Base-by-base conservation (phyloP, 2,329 filamentous ascomycete genomes). In the Mollisia scopiformis region DNA sequence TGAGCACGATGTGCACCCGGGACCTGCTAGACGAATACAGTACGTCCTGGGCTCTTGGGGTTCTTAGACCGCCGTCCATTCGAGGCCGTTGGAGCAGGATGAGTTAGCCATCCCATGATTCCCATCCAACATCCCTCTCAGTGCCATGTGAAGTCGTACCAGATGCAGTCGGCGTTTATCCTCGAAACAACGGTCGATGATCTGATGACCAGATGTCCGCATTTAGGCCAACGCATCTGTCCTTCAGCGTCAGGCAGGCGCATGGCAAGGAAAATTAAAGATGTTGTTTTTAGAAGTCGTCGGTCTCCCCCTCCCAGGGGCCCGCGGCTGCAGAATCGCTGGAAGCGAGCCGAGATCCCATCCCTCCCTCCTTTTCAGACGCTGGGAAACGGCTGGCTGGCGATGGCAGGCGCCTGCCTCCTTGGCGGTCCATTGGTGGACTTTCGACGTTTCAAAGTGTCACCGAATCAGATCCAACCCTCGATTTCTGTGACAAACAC, bases 371-470 rank as follows among this genome's bases (percentile, higher is more conserved):
- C 21, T 13, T 25, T 28, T 28, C 16, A 21, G 6, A 21, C 25
- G 19, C n/a, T n/a, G n/a, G n/a, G n/a, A n/a, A n/a, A 37, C 28
- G 41, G 28, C 6, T 11, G 31, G 41, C 28, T 43, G 39, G 19
- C 33, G 37, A 60, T 60, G 43, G 28, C 46, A 25, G 56, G n/a
- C n/a, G n/a, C n/a, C n/a, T 37, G 56, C 28, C 49, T 46, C 35
- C 16, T 46, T 47, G 52, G 52, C 46, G 31, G 3, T 10, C 43
- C 43, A 47, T 47, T 47, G 43, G 43, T 14, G 25, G 23, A 28
- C 16, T 16, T n/a, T 13, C 21, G 23, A 37, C 57, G 61, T 63
- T 63, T 63, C 61, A 50, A 56, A 57, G 47, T 60, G 28, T 27
- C 41, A 33, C 28, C 57, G 41, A 59, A 58, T 47, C 49, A 47